Conservation (phyloP, 2,329 filamentous ascomycete genomes). For the Knoxdaviesia capensis region DNA sequence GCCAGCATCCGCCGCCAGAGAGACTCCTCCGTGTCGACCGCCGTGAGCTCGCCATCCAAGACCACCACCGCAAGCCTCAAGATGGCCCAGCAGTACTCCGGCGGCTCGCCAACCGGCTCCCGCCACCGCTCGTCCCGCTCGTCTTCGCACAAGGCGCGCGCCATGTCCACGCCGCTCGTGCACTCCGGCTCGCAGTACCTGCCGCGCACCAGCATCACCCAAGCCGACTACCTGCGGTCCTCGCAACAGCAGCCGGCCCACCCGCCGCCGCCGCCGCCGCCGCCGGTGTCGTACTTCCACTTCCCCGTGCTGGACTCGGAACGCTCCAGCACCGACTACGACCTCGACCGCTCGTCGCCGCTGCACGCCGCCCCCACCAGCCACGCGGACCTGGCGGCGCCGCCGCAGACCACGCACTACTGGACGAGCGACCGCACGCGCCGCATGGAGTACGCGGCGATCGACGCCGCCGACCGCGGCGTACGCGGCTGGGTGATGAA, state of each 20-base stretch:
- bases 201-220: conserved; percentile 8
- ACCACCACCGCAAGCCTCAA: no score
- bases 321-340: conserved; percentile 4
- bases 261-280: conserved; percentile 8
- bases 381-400: conserved; percentile 16
- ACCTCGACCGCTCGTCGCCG: conserved; percentile 6
- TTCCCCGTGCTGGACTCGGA: conserved; percentile 23
- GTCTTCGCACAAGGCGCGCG: conserved; percentile 19
- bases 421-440: conserved; percentile 46
- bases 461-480: conserved; percentile 39
- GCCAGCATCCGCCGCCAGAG: conserved; percentile 15
- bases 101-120: no score
- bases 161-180: conserved; percentile 4
- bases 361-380: conserved; percentile 5
- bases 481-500: conserved; percentile 39
- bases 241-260: conserved; percentile 4
- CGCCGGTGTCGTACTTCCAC: conserved; percentile 23
- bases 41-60: conserved; percentile 5
- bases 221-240: conserved; percentile 3
- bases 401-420: conserved; percentile 41
- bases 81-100: no score
- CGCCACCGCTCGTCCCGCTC: conserved; percentile 20
- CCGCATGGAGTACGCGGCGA: conserved; percentile 44
- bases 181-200: conserved; percentile 6
- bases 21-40: conserved; percentile 7